Percentiles rank a stretch among this genome's conserved stretches.
phyloP scores from a whole-genome alignment of 768 basidiomycete species.

The Tulasnella sp. region DNA sequence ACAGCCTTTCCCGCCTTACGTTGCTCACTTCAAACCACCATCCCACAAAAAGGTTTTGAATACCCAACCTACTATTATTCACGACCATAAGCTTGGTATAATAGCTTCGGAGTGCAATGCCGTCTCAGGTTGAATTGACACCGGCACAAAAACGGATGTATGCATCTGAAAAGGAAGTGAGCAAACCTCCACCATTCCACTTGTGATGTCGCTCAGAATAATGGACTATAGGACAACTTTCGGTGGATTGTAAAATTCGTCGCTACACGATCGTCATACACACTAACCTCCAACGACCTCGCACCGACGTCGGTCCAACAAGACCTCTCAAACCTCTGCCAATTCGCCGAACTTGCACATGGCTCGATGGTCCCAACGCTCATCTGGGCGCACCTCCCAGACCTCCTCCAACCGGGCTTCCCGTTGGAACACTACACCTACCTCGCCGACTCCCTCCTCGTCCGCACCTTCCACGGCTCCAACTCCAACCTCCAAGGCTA shows the following conservation, averaged over 20 bases:
- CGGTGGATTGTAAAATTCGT: slow-evolving; percentile 40
- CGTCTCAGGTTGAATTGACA: no score
- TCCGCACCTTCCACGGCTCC: slow-evolving; percentile 32
- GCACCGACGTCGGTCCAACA: slow-evolving; percentile 29
- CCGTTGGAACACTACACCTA: slow-evolving; percentile 39
- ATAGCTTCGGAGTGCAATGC: no score
- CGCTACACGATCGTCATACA: slow-evolving; percentile 35
- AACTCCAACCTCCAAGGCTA: slow-evolving; percentile 37
- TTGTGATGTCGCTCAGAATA: neutral
- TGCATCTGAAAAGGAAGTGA: slow-evolving; percentile 35
- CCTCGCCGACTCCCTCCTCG: slow-evolving; percentile 27
- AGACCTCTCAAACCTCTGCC: slow-evolving; percentile 38
- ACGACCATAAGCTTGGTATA: no score
- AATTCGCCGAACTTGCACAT: slow-evolving; percentile 45
- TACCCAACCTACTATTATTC: no score
- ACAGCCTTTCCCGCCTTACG: no score
- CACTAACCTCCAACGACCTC: slow-evolving; percentile 33
- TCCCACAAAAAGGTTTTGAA: no score
- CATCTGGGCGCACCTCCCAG: slow-evolving; percentile 32
- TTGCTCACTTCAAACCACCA: no score
- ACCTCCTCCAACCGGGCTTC: slow-evolving; percentile 29
- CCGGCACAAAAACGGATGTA: slow-evolving; percentile 32
- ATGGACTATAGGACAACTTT: slow-evolving; percentile 32
- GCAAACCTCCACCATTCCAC: neutral
- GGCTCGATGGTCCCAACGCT: slow-evolving; percentile 33